A percentile compares a stretch with the other conserved stretches of the same genome.
Conservation (phyloP, 805 yeast genomes). For the Lachancea lanzarotensis region DNA sequence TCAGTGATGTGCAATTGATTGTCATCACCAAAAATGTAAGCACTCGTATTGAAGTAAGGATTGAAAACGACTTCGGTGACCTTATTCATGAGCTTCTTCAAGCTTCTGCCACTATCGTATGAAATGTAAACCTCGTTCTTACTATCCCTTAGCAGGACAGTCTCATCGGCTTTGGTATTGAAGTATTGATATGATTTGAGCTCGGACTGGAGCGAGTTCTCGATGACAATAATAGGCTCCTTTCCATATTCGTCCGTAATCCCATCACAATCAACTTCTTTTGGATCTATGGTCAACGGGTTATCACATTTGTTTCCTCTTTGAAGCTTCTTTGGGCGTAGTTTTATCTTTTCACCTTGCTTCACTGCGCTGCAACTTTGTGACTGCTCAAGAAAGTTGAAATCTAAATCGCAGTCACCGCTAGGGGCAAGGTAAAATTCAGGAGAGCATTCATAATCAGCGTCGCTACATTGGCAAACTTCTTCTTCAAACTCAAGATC, state of each 20-base stretch:
- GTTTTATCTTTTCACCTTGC: conserved; percentile 8
- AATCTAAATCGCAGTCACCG: conserved; percentile 45
- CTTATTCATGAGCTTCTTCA: conserved; percentile 40
- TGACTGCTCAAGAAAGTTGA: conserved; percentile 13
- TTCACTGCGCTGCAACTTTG: conserved; percentile 15
- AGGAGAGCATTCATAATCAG: conserved; percentile 64
- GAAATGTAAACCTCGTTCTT: conserved; percentile 54
- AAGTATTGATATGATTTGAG: conserved; percentile 48
- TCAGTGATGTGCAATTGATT: conserved; percentile 50
- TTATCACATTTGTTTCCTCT: conserved; percentile 20
- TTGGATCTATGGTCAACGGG: conserved; percentile 22
- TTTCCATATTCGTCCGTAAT: conserved; percentile 15
- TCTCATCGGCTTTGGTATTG: conserved; percentile 47
- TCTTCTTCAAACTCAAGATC: conserved; percentile 41
- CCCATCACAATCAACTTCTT: conserved; percentile 24
- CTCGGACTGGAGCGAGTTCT: conserved; percentile 44
- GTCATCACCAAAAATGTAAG: conserved; percentile 39
- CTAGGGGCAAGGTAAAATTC: conserved; percentile 38
- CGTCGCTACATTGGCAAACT: conserved; percentile 55
- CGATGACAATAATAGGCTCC: conserved; percentile 34
- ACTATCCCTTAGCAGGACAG: conserved; percentile 54
- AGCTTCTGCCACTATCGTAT: conserved; percentile 56
- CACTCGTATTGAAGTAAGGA: conserved; percentile 34
- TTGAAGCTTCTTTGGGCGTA: conserved; percentile 16
- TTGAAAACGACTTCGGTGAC: conserved; percentile 57